Evolutionary conservation across 305 asterid species (phyloP).

Genomic region (Stenogyne calaminthoides): DNA sequence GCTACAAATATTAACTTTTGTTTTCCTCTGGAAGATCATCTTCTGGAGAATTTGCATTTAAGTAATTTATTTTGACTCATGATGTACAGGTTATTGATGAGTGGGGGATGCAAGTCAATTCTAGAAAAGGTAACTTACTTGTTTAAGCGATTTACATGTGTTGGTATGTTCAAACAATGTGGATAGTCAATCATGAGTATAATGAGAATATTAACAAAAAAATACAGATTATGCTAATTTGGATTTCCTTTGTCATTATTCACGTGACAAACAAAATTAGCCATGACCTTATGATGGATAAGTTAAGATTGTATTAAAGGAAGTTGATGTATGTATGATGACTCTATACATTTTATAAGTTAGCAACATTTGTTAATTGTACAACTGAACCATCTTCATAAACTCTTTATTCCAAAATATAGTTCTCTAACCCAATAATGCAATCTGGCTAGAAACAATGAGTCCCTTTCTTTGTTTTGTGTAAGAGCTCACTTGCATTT

Average conservation of each 20-base stretch:
- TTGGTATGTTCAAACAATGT: constrained; percentile 21
- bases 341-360: background rate
- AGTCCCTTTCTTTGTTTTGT: too few relatives aligned
- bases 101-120: constrained; percentile 77
- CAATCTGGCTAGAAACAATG: too few relatives aligned
- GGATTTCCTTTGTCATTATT: background rate
- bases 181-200: background rate
- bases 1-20: constrained; percentile 31
- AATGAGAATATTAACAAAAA: background rate
- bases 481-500: too few relatives aligned
- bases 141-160: background rate
- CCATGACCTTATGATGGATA: constrained; percentile 7
- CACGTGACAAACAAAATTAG: background rate
- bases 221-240: constrained; percentile 11
- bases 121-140: constrained; percentile 57
- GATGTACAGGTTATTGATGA: constrained; percentile 77
- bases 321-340: background rate
- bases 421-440: too few relatives aligned
- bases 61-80: constrained; percentile 26
- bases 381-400: too few relatives aligned
- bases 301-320: background rate
- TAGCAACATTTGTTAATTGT: too few relatives aligned
- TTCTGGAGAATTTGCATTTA: background rate
- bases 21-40: background rate
- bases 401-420: too few relatives aligned